phyloP scores from a whole-genome alignment of 352 stramenopile genomes.

The Globisporangium carolinianum region DNA sequence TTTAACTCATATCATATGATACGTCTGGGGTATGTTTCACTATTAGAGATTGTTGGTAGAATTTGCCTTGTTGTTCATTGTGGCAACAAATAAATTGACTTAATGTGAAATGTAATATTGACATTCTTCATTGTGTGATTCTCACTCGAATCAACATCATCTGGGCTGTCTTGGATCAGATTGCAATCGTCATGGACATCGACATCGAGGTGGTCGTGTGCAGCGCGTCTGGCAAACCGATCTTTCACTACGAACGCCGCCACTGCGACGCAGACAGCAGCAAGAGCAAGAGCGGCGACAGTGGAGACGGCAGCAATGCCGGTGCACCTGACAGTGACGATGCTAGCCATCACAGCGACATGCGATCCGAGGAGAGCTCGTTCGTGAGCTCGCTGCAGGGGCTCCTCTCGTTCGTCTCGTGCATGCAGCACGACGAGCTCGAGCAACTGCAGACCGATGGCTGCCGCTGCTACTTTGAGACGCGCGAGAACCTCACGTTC shows the following conservation, averaged over 20 bases:
- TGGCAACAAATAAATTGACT: too few species aligned
- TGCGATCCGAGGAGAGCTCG: conserved; percentile 24
- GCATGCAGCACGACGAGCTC: conserved; percentile 52
- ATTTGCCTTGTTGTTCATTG: too few species aligned
- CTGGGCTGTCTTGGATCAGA: too few species aligned
- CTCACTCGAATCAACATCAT: too few species aligned
- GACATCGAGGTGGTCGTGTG: conserved; percentile 51
- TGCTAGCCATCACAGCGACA: neutral
- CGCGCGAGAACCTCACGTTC: conserved; percentile 43
- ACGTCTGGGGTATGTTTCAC: too few species aligned
- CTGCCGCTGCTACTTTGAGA: conserved; percentile 42
- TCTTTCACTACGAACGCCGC: conserved; percentile 33
- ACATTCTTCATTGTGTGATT: too few species aligned
- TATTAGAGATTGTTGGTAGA: too few species aligned
- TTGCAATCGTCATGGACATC: conserved; percentile 1
- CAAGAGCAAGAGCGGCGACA: neutral
- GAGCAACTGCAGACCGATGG: conserved; percentile 31
- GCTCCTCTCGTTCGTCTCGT: conserved; percentile 50
- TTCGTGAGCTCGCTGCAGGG: conserved; percentile 63
- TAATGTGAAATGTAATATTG: too few species aligned
- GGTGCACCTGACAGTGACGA: neutral
- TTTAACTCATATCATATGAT: too few species aligned
- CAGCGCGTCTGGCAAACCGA: conserved; percentile 52
- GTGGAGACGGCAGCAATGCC: too few species aligned
- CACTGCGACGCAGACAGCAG: conserved; percentile 6